Conservation (phyloP, 192 early-diverging fungal genomes). For the Coemansia sp. region DNA sequence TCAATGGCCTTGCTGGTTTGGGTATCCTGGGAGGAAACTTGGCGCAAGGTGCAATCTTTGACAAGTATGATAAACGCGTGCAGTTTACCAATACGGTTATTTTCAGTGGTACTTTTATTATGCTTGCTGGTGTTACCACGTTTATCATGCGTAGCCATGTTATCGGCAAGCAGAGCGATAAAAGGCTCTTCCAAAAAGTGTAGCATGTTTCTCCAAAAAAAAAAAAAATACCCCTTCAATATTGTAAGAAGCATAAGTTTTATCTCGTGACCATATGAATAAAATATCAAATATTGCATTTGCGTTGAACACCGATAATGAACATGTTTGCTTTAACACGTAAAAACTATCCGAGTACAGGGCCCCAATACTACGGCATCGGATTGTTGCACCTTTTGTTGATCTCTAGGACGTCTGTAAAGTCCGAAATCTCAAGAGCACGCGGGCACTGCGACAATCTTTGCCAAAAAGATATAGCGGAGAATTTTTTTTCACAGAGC, state of each 20-base stretch:
- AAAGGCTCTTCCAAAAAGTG: constrained; percentile 17
- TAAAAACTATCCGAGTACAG: neutral
- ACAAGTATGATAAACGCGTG: constrained; percentile 26
- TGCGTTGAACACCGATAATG: neutral
- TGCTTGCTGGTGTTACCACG: constrained; percentile 22
- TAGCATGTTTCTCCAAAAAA: neutral
- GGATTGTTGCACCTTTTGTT: neutral
- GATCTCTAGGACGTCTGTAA: neutral
- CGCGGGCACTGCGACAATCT: neutral
- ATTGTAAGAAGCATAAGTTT: neutral
- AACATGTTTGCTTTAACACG: neutral
- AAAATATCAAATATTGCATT: neutral
- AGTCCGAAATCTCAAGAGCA: neutral
- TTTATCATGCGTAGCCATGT: constrained; percentile 28
- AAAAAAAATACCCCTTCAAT: neutral
- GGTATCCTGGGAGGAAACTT: constrained; percentile 28
- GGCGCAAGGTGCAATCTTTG: constrained; percentile 32
- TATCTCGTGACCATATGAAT: neutral
- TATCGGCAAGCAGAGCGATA: constrained; percentile 7
- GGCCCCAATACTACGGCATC: too few relatives aligned
- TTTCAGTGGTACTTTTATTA: constrained; percentile 34
- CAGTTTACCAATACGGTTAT: constrained; percentile 42
- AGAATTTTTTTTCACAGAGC: constrained; percentile 22
- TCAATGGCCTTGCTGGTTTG: constrained; percentile 18
- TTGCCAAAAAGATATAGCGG: constrained; percentile 19